Evolutionary conservation across 805 yeast species (phyloP), one percentile per base, ranked within the genome.

Genomic region (Candida stauntonica): DNA sequence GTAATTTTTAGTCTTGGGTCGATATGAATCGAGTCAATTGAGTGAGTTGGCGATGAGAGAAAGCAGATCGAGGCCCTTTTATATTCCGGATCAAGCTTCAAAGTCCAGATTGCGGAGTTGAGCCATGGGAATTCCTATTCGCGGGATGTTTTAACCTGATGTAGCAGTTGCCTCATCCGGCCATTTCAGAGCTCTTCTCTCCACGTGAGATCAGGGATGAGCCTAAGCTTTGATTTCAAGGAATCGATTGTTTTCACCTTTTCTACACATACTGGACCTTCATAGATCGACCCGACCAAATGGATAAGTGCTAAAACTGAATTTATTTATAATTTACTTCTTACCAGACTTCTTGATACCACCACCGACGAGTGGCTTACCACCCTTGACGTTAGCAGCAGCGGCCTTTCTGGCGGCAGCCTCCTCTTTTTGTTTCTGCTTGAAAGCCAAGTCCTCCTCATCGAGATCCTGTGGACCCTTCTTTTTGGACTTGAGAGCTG

Each of bases 391-490:
- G 65, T 84, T 79, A 36, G 82, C 77, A 48, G 91, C 87, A 80
- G 91, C 74, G 38, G 84, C 95, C 67, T 89, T 91, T 67, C 80
- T 81, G 21, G 96, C 96, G 59, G 84, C 85, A 52, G 91, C 96
- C 47, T 86, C 97, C 41, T 95, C 96, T 64, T 83, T 86, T 70
- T 87, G 95, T 73, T 88, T 89, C 57, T 83, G 91, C 70, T 86
- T 86, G 75, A 80, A 88, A 5, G 96, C 96, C 20, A 72, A 39
- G 48, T 88, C 97, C 43, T 89, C 97, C 2, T 89, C 96, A 61
- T 88, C 95, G 45, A 66, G 61, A 21, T 82, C 87, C 46, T 80
- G 83, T 40, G 69, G 71, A 57, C 75, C 74, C 76, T 87, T 87
- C 81, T 82, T 78, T 68, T 86, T 91, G 52, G 91, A 84, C 59